Evolutionary conservation across 345 rosid species (phyloP).

Genomic region (Jatropha curcas): DNA sequence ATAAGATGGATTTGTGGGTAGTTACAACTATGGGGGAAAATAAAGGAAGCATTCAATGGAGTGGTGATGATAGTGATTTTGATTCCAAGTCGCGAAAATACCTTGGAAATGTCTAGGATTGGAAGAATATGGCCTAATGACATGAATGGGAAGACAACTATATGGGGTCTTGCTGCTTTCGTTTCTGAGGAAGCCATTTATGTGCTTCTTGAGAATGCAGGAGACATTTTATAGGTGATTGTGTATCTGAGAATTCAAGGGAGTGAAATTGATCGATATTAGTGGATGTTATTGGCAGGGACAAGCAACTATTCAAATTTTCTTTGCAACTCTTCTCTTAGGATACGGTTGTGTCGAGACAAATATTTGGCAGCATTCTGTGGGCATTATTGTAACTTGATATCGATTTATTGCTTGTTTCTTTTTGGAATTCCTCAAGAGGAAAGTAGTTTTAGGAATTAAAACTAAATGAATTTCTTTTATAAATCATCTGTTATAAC

Average conservation of each 20-base stretch:
- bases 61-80: no score
- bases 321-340: no score
- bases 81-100: not conserved
- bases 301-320: no score
- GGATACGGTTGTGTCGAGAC: not conserved
- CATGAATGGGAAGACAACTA: not conserved
- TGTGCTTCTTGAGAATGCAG: no score
- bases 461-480: no score
- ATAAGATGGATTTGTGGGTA: constrained; percentile 1
- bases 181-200: not conserved
- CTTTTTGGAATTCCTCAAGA: no score
- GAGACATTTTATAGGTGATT: no score
- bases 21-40: not conserved
- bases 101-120: not conserved
- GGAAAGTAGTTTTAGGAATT: no score
- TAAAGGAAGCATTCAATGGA: not conserved
- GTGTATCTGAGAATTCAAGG: no score
- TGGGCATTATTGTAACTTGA: not conserved
- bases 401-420: not conserved
- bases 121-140: not conserved
- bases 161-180: not conserved
- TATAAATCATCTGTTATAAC: no score
- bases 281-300: no score
- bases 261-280: no score
- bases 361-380: not conserved